Conservation (phyloP, 345 rosid species). For the Eucalyptus cloeziana region DNA sequence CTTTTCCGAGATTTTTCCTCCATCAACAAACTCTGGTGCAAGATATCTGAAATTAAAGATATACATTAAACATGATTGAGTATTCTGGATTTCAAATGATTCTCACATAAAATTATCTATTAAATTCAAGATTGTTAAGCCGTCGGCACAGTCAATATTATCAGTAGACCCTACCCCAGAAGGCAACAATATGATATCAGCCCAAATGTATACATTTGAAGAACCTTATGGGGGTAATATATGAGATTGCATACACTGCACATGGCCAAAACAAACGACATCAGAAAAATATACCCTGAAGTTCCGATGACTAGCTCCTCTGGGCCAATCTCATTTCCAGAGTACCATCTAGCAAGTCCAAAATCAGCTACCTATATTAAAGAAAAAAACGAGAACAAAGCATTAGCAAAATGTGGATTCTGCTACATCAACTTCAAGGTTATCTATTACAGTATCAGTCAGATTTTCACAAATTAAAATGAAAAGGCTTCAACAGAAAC, state of each 20-base stretch:
- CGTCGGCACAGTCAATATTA: background rate
- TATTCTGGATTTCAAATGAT: background rate
- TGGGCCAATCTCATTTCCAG: constrained; percentile 21
- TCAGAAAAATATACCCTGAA: constrained; percentile 26
- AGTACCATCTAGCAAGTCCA: constrained; percentile 61
- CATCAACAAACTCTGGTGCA: constrained; percentile 49
- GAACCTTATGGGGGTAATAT: background rate
- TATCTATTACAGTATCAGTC: background rate
- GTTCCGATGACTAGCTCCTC: constrained; percentile 37
- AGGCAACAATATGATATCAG: background rate
- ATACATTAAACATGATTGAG: background rate
- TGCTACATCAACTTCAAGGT: background rate
- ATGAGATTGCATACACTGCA: background rate
- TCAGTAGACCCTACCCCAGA: background rate
- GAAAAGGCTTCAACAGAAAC: background rate
- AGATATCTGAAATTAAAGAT: constrained; percentile 31
- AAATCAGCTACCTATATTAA: constrained; percentile 54
- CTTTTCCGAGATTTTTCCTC: constrained; percentile 32
- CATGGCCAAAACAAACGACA: background rate
- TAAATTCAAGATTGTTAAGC: background rate
- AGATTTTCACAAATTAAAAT: background rate
- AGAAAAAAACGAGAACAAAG: background rate
- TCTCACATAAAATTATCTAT: background rate
- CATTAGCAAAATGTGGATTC: background rate
- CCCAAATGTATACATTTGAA: background rate